A percentile compares a stretch with the other conserved stretches of the same genome.
phyloP scores from a whole-genome alignment of 176 grass and related monocot genomes.

The Oryza brachyantha region DNA sequence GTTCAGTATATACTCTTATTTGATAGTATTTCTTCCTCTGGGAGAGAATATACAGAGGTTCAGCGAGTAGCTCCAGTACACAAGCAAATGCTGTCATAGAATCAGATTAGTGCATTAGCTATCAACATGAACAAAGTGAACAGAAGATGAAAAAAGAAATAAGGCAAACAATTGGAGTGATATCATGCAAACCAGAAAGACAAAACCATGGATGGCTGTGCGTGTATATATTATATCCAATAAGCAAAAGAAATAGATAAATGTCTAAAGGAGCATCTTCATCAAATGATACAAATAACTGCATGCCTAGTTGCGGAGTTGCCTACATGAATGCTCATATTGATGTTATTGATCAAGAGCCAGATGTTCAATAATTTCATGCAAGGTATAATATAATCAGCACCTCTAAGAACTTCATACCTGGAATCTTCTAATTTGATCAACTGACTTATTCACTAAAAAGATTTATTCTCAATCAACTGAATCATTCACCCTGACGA shows the following conservation, averaged over 20 bases:
- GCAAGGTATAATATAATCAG: background rate
- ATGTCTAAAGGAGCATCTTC: background rate
- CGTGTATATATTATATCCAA: background rate
- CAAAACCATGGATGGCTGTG: background rate
- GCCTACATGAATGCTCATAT: constrained; percentile 13
- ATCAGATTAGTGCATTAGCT: constrained; percentile 22
- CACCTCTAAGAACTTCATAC: constrained; percentile 11
- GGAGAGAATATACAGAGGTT: constrained; percentile 92
- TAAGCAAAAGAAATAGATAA: background rate
- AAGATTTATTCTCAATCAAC: background rate
- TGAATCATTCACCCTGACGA: background rate
- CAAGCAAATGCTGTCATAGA: constrained; percentile 86
- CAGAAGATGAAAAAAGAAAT: background rate
- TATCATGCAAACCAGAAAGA: background rate
- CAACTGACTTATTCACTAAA: background rate
- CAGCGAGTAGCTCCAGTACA: constrained; percentile 87
- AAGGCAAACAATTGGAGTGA: background rate
- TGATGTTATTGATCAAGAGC: background rate
- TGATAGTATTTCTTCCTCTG: constrained; percentile 85
- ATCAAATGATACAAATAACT: background rate
- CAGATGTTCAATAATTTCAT: background rate
- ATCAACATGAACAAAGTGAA: constrained; percentile 13
- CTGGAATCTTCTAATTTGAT: background rate
- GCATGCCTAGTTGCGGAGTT: no score
- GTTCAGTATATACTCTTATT: constrained; percentile 81